A percentile compares a stretch with the other conserved stretches of the same genome.
Evolutionary conservation across 371 early-diverging fungal species (phyloP).

Genomic region (Dentiscutata heterogama): DNA sequence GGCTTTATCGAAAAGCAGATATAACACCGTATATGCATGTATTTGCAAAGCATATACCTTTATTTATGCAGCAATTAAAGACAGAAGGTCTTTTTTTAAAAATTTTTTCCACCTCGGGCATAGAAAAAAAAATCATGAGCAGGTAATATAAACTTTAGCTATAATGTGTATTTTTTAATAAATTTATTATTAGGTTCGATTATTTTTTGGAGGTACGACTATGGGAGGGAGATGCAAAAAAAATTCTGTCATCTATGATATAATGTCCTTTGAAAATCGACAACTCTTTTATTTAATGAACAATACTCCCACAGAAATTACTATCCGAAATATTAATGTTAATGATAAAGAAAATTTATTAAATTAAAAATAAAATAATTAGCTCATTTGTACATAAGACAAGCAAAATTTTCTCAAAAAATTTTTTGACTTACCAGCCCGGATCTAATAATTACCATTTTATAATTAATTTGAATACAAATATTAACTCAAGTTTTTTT

Average conservation of each 20-base stretch:
- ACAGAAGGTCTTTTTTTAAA: not conserved
- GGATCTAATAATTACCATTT: no score
- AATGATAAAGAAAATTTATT: not conserved
- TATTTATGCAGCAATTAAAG: no score
- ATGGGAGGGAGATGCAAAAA: not conserved
- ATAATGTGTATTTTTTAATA: not conserved
- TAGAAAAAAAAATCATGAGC: conserved; percentile 20
- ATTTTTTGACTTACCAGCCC: no score
- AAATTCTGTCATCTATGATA: conserved; percentile 20
- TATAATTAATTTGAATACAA: no score
- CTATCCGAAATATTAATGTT: not conserved
- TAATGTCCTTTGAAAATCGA: no score
- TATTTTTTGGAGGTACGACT: conserved; percentile 19
- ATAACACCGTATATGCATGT: conserved; percentile 6
- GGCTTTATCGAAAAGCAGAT: not conserved
- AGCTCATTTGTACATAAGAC: no score
- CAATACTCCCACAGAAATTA: no score
- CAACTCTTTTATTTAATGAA: conserved; percentile 22
- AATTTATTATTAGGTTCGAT: not conserved
- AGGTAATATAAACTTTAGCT: no score
- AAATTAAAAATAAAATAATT: no score
- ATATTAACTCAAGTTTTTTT: no score
- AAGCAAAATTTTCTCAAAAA: no score
- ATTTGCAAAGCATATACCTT: no score
- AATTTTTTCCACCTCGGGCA: not conserved